Evolutionary conservation across 345 rosid genomes (phyloP), one percentile per base, ranked within the genome.

Genomic region (Eucalyptus pauciflora): DNA sequence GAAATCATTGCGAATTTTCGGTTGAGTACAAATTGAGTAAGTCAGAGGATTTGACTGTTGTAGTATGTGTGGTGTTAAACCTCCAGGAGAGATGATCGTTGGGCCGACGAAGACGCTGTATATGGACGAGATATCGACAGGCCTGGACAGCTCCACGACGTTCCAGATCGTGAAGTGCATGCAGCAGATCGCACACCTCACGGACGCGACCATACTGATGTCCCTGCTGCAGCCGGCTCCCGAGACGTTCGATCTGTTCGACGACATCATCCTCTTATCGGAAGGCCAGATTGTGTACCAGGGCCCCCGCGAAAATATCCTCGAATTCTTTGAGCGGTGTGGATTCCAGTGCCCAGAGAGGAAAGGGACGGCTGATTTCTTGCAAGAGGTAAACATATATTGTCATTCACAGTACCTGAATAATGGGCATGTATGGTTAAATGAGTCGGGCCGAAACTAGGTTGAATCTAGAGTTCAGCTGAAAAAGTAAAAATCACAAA

Each of bases 101-200:
- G 98, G 99, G 37, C 99, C 99, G 43, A 94, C 99, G 48, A 98
- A 97, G 90, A 94, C 98, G 37, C 56, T 98, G 85, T 96, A 93
- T 90, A 98, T 98, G 99, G 99, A 98, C 88, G 99, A 97, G 91
- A 98, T 96, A 93, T 96, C 99, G 15, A 98, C 98, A 2, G 99
- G 98, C 81, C 92, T 97, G 58, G 99, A 98, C 90, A 96, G 99
- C 93, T 97, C 99, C 87, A 97, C 99, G 5, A 94, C 99, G 24
- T 96, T 50, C 85, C 99, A 97, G 88, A 96, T 98, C 37, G 98
- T 98, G 90, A 97, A 96, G 92, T 97, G 98, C 88, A 89, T 96
- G 91, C 97, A 96, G 91, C 98, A 95, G 90, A 92, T 97, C 41
- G 98, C 93, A 33, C 98, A 95, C 90, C 93, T 92, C 46, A 95